Percentiles rank a stretch among this genome's conserved stretches.
Evolutionary conservation across 2,329 filamentous ascomycete genomes (phyloP).

Genomic region (Fusarium setosum): DNA sequence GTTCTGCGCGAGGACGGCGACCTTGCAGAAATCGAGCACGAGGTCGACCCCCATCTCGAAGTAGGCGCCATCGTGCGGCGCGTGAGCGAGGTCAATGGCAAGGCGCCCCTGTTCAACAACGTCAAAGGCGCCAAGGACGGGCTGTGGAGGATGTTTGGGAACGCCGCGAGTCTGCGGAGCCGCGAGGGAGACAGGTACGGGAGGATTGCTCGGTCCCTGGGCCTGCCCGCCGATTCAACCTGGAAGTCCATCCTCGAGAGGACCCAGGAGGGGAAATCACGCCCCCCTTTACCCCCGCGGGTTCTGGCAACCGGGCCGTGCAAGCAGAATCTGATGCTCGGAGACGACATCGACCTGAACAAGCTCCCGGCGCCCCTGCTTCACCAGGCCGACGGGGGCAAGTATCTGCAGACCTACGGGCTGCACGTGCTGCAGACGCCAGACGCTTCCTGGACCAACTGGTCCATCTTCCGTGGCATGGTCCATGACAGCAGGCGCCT

Average conservation of each 20-base stretch:
- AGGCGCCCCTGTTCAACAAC: constrained; percentile 63
- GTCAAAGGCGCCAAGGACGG: constrained; percentile 57
- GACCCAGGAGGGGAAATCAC: constrained; percentile 49
- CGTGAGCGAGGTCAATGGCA: constrained; percentile 57
- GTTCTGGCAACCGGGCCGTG: constrained; percentile 39
- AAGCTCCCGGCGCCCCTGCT: constrained; percentile 54
- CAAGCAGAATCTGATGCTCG: constrained; percentile 16
- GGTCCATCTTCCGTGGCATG: constrained; percentile 59
- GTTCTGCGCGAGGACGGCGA: constrained; percentile 49
- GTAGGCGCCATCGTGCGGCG: constrained; percentile 57
- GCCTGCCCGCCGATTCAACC: constrained; percentile 41
- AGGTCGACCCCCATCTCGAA: constrained; percentile 57
- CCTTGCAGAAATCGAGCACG: constrained; percentile 54
- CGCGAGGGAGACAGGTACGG: constrained; percentile 49
- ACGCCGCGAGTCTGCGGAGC: constrained; percentile 49
- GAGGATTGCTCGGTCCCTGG: constrained; percentile 55
- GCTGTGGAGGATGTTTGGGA: constrained; percentile 58
- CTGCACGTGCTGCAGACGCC: constrained; percentile 59
- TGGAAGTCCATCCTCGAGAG: constrained; percentile 52
- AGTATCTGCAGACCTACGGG: constrained; percentile 63
- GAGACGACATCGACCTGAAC: constrained; percentile 42
- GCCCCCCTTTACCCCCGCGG: constrained; percentile 47
- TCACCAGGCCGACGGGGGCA: constrained; percentile 58
- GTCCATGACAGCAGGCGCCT: constrained; percentile 56
- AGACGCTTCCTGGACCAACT: constrained; percentile 60